Evolutionary conservation across 2,329 filamentous ascomycete genomes (phyloP), one percentile per base, ranked within the genome.

Genomic region (Graphilbum fragrans): DNA sequence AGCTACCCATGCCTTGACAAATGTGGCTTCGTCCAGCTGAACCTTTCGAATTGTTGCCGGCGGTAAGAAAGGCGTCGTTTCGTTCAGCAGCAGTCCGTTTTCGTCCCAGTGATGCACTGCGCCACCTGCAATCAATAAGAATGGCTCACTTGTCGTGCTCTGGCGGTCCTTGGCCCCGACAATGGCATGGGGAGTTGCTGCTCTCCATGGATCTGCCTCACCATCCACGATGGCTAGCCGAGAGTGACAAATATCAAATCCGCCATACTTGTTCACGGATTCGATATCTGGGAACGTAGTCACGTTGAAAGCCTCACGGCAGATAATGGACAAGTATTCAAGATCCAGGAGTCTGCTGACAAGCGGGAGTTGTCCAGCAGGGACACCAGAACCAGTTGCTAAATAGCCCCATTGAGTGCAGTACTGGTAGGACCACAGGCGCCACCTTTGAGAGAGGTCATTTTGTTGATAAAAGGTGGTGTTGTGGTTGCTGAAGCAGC

Each of bases 61-160:
- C 34, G 49, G 49, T 41, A 50, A 41, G 9, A 44, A 45, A 5
- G 44, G 35, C n/a, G 45, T 49, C 0, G 78, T 80, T 55, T 83
- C 67, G 43, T 80, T 79, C 1, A 64, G 57, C 38, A 79, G 74
- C n/a, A 82, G 51, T 1, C 78, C 77, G 48, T 82, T 80, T 61
- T 82, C 79, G 49, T 85, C 82, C 80, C 82, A 92, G 55, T 90
- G 84, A 57, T 93, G 86, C 18, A 88, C 82, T 11, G 48, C 49
- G 0, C 75, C 83, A n/a, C 72, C 71, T 4, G 69, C 63, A 36
- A 93, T 86, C 36, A 90, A 55, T n/a, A 85, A 67, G 47, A 80
- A 83, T 0, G 85, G 85, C 62, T 87, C 72, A 37, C 67, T 69
- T 0, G 64, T 60, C 0, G 82, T 83, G 35, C 71, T 82, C 14